Conservation (phyloP, 75 land plant species). For the Cupressus sempervirens region DNA sequence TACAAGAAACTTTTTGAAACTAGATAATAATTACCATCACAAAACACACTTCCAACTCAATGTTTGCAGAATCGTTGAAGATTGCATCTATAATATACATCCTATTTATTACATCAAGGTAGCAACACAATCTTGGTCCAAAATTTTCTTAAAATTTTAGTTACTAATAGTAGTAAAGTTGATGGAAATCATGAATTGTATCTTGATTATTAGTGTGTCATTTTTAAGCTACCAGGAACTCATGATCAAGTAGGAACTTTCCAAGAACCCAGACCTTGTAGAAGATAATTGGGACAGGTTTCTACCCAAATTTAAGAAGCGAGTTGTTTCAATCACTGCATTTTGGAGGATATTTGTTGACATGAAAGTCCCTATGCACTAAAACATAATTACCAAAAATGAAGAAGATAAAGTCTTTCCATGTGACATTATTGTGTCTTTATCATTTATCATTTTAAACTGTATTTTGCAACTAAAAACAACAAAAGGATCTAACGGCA, state of each 20-base stretch:
- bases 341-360: too few relatives aligned
- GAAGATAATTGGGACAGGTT: constrained; percentile 95
- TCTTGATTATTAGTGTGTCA: neutral
- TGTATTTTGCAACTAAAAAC: too few relatives aligned
- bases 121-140: neutral
- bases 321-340: constrained; percentile 12
- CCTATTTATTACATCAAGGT: constrained; percentile 95
- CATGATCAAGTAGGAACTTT: constrained; percentile 83
- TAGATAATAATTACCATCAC: neutral
- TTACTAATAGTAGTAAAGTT: neutral
- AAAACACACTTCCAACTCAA: neutral
- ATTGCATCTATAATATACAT: constrained; percentile 81
- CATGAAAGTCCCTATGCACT: too few relatives aligned
- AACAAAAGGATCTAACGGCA: too few relatives aligned
- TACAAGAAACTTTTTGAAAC: neutral
- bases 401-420: too few relatives aligned
- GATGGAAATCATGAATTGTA: neutral
- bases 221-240: constrained; percentile 38
- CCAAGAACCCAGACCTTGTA: constrained; percentile 73
- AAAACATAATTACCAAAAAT: too few relatives aligned
- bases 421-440: too few relatives aligned
- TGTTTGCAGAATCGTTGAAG: constrained; percentile 72
- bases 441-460: too few relatives aligned
- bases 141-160: neutral
- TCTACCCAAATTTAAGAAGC: constrained; percentile 96